Evolutionary conservation across 768 basidiomycete genomes (phyloP).

Genomic region (Lactarius trivialis): DNA sequence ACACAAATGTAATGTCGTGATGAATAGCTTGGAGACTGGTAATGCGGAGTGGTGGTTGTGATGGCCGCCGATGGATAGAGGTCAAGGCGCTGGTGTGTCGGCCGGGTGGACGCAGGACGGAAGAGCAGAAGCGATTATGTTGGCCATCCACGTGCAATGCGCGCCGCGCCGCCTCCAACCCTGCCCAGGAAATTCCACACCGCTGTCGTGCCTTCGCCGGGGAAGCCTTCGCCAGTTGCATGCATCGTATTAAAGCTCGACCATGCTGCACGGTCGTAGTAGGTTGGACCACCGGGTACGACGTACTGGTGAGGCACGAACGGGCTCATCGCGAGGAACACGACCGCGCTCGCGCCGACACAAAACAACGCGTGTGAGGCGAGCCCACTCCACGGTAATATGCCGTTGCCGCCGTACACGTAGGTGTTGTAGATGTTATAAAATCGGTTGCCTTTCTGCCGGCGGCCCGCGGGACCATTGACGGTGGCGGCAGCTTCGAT

Average conservation of each 20-base stretch:
- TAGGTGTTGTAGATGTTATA: constrained; percentile 86
- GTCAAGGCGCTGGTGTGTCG: background rate
- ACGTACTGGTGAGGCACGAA: constrained; percentile 49
- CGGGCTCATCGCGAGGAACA: constrained; percentile 55
- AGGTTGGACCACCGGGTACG: constrained; percentile 61
- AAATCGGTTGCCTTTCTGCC: constrained; percentile 45
- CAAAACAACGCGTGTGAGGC: constrained; percentile 33
- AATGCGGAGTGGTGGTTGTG: background rate
- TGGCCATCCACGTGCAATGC: constrained; percentile 73
- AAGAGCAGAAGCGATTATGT: constrained; percentile 36
- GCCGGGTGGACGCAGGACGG: background rate
- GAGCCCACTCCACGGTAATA: constrained; percentile 18
- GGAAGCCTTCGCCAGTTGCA: constrained; percentile 64
- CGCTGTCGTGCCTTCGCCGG: constrained; percentile 46
- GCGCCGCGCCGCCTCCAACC: constrained; percentile 67
- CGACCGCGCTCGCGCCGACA: constrained; percentile 55
- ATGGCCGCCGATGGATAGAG: background rate
- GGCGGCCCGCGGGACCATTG: constrained; percentile 20
- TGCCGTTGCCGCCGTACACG: constrained; percentile 42
- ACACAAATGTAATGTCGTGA: background rate
- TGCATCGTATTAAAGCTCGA: constrained; percentile 69
- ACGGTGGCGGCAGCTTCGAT: constrained; percentile 33
- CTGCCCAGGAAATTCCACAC: constrained; percentile 68
- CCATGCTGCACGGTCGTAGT: constrained; percentile 77
- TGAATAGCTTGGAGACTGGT: background rate